A percentile compares a stretch with the other conserved stretches of the same genome.
These are phyloP conservation scores for Russula foetens DNA, from an alignment of 768 basidiomycete species.

Conservation along the genomic window DNA sequence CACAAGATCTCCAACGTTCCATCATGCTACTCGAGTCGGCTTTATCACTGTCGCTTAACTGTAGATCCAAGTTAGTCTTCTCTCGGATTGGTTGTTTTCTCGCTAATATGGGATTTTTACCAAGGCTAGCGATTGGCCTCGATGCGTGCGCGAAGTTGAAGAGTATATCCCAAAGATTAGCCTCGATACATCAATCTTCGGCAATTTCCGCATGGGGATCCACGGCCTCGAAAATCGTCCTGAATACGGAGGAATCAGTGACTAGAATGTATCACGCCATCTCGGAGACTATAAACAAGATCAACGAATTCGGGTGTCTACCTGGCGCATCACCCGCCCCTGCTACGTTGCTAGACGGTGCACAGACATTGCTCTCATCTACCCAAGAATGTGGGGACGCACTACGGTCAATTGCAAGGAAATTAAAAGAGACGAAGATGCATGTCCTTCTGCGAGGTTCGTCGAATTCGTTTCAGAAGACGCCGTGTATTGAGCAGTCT, in stretches of 20 bases:
- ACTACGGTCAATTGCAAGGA: background rate
- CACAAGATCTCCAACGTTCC: slow-evolving; percentile 81
- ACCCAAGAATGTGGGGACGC: background rate
- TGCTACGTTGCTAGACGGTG: background rate
- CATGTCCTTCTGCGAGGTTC: slow-evolving; percentile 12
- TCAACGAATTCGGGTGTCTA: slow-evolving; percentile 1
- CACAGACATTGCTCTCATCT: background rate
- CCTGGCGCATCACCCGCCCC: slow-evolving; percentile 3
- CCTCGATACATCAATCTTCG: slow-evolving; percentile 19
- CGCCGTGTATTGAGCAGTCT: background rate
- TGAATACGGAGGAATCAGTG: background rate
- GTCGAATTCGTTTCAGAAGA: background rate
- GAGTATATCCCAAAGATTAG: background rate
- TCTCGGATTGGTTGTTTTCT: slow-evolving; percentile 3
- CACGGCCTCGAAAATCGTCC: background rate
- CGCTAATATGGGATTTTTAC: background rate
- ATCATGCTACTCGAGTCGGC: slow-evolving; percentile 72
- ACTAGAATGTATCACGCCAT: slow-evolving; percentile 12
- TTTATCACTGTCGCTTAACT: slow-evolving; percentile 55
- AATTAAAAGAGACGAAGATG: background rate
- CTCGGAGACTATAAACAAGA: slow-evolving; percentile 8
- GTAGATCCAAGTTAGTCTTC: slow-evolving; percentile 54
- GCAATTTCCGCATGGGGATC: slow-evolving; percentile 1
- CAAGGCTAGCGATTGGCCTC: slow-evolving; percentile 7
- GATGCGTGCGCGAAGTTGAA: slow-evolving; percentile 1